Evolutionary conservation across 768 basidiomycete genomes (phyloP).

Genomic region (Xerocomellus amylosporus): DNA sequence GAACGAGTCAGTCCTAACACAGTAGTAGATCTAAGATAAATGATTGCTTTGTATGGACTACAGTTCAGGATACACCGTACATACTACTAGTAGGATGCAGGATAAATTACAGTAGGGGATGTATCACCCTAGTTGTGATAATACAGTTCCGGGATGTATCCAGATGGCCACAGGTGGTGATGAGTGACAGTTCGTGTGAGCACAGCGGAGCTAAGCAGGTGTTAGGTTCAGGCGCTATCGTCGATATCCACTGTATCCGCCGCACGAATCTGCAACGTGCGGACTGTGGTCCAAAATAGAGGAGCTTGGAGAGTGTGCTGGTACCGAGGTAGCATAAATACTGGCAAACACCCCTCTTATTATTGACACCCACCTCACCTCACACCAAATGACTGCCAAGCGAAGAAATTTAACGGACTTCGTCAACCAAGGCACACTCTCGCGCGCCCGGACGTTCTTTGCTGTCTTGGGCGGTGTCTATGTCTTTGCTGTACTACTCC

Average conservation of each 20-base stretch:
- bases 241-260: not conserved
- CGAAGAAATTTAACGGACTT: not conserved
- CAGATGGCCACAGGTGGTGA: not conserved
- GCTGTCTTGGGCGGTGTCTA: conserved; percentile 53
- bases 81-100: no score
- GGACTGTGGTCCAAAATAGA: conserved; percentile 5
- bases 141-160: no score
- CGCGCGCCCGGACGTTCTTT: conserved; percentile 32
- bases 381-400: conserved; percentile 11
- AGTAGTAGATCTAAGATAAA: no score
- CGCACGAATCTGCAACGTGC: not conserved
- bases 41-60: no score
- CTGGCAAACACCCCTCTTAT: conserved; percentile 11
- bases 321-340: conserved; percentile 9
- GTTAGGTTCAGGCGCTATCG: not conserved
- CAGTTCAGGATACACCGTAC: no score
- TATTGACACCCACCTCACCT: not conserved
- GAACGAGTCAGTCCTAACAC: no score
- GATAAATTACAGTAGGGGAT: no score
- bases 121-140: no score
- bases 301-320: not conserved
- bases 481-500: conserved; percentile 45
- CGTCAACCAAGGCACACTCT: conserved; percentile 18
- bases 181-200: conserved; percentile 17
- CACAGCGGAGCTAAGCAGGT: not conserved